Evolutionary conservation across 2,329 filamentous ascomycete species (phyloP).

Genomic region (Elsinoe ampelina): DNA sequence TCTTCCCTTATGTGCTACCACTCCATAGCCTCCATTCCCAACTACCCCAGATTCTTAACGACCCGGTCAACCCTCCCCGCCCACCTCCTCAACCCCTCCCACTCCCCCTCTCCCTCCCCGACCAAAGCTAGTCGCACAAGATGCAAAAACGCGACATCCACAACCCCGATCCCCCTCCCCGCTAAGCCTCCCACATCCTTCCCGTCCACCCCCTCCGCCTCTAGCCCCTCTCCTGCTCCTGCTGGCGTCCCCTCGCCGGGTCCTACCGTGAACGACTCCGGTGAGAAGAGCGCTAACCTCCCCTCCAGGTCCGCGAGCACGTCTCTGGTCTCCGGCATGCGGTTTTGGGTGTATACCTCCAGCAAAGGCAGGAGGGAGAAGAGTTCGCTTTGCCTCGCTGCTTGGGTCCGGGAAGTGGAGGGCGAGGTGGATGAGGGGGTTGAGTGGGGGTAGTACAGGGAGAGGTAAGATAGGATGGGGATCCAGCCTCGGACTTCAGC

Average conservation of each 20-base stretch:
- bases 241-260: background rate
- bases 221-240: background rate
- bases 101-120: background rate
- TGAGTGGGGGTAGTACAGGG: constrained; percentile 21
- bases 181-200: background rate
- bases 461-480: constrained; percentile 28
- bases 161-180: background rate
- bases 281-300: too few species aligned
- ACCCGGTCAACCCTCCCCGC: too few species aligned
- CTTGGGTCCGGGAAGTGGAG: background rate
- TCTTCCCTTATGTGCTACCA: too few species aligned
- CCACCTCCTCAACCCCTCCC: too few species aligned
- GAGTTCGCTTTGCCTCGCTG: background rate
- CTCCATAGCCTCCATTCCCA: too few species aligned
- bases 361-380: background rate
- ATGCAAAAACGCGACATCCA: background rate
- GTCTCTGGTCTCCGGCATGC: background rate
- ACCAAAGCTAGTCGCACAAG: background rate
- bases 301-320: background rate
- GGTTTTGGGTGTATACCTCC: background rate
- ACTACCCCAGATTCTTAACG: too few species aligned
- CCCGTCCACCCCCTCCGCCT: too few species aligned
- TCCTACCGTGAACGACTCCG: too few species aligned
- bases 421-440: too few species aligned
- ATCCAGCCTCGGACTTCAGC: constrained; percentile 24